Evolutionary conservation across 2,329 filamentous ascomycete species (phyloP).

Genomic region (Metarhizium humberi): DNA sequence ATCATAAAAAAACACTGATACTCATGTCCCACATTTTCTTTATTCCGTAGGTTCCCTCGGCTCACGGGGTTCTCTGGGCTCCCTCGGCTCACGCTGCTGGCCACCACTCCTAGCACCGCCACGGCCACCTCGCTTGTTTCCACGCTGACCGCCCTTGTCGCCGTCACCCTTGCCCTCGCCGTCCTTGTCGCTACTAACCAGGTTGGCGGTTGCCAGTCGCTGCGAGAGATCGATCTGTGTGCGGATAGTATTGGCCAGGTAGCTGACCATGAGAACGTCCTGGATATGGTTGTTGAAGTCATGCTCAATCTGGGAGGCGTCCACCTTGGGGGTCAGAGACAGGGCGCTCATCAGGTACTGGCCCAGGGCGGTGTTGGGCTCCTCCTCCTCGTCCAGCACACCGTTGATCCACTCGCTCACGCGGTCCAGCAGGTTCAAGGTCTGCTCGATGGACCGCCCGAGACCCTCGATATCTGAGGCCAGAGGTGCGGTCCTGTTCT

Average conservation of each 20-base stretch:
- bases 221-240: constrained; percentile 98
- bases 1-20: not conserved
- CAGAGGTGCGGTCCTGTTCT: constrained; percentile 63
- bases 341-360: constrained; percentile 94
- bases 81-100: constrained; percentile 41
- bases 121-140: constrained; percentile 40
- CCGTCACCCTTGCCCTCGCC: constrained; percentile 37
- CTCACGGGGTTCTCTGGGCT: constrained; percentile 31
- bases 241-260: constrained; percentile 96
- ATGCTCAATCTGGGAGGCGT: constrained; percentile 79
- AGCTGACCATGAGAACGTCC: constrained; percentile 95
- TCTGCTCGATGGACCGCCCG: constrained; percentile 77
- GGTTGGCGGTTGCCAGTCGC: constrained; percentile 73
- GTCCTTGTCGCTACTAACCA: constrained; percentile 42
- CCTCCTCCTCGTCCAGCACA: constrained; percentile 86
- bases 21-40: constrained; percentile 1
- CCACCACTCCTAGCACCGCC: constrained; percentile 41
- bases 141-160: constrained; percentile 36
- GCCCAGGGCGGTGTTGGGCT: constrained; percentile 82
- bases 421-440: constrained; percentile 80
- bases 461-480: constrained; percentile 85
- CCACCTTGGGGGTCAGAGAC: constrained; percentile 89
- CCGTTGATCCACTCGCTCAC: constrained; percentile 88
- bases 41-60: constrained; percentile 24
- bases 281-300: constrained; percentile 99